phyloP scores from a whole-genome alignment of 2,329 filamentous ascomycete species.

The Colletotrichum cereale region DNA sequence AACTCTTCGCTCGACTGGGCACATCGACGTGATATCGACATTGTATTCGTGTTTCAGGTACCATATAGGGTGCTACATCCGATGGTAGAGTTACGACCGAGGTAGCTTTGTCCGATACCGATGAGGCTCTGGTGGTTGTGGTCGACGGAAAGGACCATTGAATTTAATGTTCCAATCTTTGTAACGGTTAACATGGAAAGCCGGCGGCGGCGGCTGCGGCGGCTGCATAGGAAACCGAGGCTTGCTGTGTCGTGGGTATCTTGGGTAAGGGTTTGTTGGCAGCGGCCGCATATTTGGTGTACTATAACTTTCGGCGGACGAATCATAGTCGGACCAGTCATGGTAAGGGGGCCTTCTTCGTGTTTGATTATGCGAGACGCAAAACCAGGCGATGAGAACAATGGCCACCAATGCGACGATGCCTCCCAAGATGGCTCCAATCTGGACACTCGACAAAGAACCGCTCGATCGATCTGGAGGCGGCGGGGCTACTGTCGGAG shows the following conservation, averaged over 20 bases:
- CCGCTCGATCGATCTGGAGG: conserved; percentile 29
- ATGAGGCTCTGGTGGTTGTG: neutral
- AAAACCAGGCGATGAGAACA: conserved; percentile 50
- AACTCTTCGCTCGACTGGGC: neutral
- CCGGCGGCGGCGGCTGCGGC: conserved; percentile 2
- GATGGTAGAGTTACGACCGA: neutral
- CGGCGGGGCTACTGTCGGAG: conserved; percentile 33
- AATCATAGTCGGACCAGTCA: conserved; percentile 11
- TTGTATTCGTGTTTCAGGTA: neutral
- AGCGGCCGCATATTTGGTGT: neutral
- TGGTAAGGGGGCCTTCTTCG: neutral
- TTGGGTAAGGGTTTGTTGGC: neutral
- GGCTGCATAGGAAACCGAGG: neutral
- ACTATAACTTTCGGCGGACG: neutral
- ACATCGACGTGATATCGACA: fast-evolving
- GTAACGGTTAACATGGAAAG: conserved; percentile 10
- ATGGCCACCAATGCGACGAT: conserved; percentile 54
- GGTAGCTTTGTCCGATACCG: neutral
- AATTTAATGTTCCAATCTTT: neutral
- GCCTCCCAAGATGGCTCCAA: conserved; percentile 57
- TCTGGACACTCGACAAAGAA: conserved; percentile 51
- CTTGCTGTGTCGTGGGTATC: neutral
- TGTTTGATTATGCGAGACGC: conserved; percentile 40
- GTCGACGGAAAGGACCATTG: neutral
- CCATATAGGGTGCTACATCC: neutral